Conservation (phyloP, 2,329 filamentous ascomycete genomes). For the Fusarium sp. region DNA sequence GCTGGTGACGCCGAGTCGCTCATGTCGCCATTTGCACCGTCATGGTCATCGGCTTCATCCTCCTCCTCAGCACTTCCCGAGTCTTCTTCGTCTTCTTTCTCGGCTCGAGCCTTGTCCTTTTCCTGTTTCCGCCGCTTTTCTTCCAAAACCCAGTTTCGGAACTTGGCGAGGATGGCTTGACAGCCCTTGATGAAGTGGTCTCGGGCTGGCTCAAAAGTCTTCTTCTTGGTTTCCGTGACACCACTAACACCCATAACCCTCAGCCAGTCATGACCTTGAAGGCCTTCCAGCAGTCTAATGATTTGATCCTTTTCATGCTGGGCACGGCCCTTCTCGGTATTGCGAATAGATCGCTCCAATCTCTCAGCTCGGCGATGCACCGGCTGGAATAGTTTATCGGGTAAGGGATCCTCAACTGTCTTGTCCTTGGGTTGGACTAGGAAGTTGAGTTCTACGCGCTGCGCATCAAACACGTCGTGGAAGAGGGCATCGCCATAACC, state of each 20-base stretch:
- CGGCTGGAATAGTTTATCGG: constrained; percentile 62
- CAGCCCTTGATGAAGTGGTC: constrained; percentile 86
- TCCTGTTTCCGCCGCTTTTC: constrained; percentile 83
- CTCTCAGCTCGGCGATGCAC: constrained; percentile 67
- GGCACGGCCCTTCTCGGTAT: constrained; percentile 68
- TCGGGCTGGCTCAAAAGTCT: constrained; percentile 84
- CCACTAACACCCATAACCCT: constrained; percentile 88
- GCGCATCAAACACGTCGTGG: constrained; percentile 62
- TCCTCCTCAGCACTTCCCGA: constrained; percentile 38
- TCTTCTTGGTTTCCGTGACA: constrained; percentile 84
- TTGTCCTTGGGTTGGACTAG: constrained; percentile 57
- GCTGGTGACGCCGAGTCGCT: constrained; percentile 57
- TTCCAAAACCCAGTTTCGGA: constrained; percentile 84
- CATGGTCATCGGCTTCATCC: constrained; percentile 45
- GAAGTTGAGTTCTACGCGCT: constrained; percentile 64
- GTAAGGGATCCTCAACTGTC: constrained; percentile 61
- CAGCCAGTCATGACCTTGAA: constrained; percentile 92
- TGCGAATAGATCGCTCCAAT: constrained; percentile 67
- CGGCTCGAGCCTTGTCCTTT: constrained; percentile 65
- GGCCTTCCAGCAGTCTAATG: constrained; percentile 74
- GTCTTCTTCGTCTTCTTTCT: constrained; percentile 47
- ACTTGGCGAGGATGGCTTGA: constrained; percentile 82
- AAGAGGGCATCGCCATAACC: constrained; percentile 65
- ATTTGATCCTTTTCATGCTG: constrained; percentile 73
- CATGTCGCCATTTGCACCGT: constrained; percentile 66